Evolutionary conservation across 768 basidiomycete species (phyloP), one percentile per base, ranked within the genome.

Genomic region (Lactarius indigo): DNA sequence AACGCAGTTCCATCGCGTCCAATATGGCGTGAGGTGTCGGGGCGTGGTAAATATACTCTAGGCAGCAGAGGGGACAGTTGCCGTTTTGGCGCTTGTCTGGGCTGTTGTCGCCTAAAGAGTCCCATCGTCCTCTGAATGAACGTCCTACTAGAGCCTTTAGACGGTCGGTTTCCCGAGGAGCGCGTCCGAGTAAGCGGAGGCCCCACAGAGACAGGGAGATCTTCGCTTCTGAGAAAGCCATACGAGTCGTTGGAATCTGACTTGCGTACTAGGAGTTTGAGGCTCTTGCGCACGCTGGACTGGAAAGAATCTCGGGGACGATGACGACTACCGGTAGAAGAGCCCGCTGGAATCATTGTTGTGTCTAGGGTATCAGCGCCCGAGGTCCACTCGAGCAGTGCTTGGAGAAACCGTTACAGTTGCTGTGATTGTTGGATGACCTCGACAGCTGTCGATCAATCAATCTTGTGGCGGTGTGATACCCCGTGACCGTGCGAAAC

Each of bases 81-180:
- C 12, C 33, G 17, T 26, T 44, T 59, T 47, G 37, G 26, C 4
- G 41, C 18, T 23, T 26, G 66, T 28, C 44, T 59, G 26, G 62
- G 26, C 30, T 59, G 61, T 35, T 58, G 60, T 47, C 66, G 62
- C 58, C 39, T 41, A 26, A 68, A 47, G 33, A 52, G 52, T 35
- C 62, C 62, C 15, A 68, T 56, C 3, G 66, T 68, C 52, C 66
- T 54, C 58, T 56, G 57, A 31, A 68, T n/a, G 31, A 68, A 64
- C 2, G 62, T 31, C 35, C 23, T 59, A 41, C 30, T 56, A 41
- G 62, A 52, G 58, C 39, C 62, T 59, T 5, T 15, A 39, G 66
- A 68, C 28, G 33, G 18, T 31, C 54, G 54, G 52, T n/a, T 58
- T 37, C 9, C 26, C 23, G 33, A 30, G 10, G 17, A 39, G 41